Evolutionary conservation across 2,329 filamentous ascomycete genomes (phyloP), one percentile per base, ranked within the genome.

Genomic region (Ceratocystis diversiconidia): DNA sequence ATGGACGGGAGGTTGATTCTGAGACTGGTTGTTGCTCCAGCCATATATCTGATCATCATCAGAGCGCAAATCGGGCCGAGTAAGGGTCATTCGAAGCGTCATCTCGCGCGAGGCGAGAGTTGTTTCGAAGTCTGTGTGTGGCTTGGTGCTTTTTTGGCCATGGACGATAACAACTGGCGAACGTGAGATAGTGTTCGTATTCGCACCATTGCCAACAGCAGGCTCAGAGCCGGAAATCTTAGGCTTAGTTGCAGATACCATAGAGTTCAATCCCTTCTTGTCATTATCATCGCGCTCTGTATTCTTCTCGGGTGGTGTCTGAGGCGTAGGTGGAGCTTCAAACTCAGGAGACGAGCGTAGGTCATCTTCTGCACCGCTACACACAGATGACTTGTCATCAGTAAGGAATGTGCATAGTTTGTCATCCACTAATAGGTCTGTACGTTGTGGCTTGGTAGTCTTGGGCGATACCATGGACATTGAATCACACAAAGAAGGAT

Each of bases 51-150:
- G 80, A 10, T 87, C 84, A 68, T 92, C 88, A 68, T 86, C 80
- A 3, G 86, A 86, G 52, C 91, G 85, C 61, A 97, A 80, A 73
- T 97, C 92, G 0, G 91, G 89, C 60, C 92, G 81, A 2, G 94
- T 97, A 65, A 97, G 81, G 0, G 92, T 97, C 91, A 97, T 95
- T 61, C 92, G 89, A 61, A 97, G 77, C 2, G 94, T 97, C 92
- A 96, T 96, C 74, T 97, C 92, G 43, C 92, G 72, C 30, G 63
- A 62, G 25, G 66, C 63, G 17, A 65, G 61, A 7, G 63, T 63
- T 5, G 62, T 65, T 43, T 65, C 66, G 30, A 68, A 68, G 55
- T 68, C 66, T 19, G 55, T 7, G 25, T 64, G 46, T 12, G 63
- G 62, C 41, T 65, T 64, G 0, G 43, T 64, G 32, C 62, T 61